Evolutionary conservation across 2,329 filamentous ascomycete species (phyloP), one percentile per base, ranked within the genome.

Genomic region (Fusarium sp.): DNA sequence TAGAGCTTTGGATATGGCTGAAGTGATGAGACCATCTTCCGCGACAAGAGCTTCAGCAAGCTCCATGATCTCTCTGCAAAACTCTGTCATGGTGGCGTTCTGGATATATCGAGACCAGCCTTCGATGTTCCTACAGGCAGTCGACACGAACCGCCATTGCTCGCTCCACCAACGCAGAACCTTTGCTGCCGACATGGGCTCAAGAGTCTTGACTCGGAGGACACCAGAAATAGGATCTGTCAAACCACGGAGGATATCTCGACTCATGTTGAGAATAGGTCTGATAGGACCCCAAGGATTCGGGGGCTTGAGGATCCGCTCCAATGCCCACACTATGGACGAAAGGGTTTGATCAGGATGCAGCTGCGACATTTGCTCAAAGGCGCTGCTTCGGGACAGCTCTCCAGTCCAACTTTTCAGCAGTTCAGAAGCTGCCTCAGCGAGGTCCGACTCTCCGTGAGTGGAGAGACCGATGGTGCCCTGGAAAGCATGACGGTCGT

Each of bases 21-120:
- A 93, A 3, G 94, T 90, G 72, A 99, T 91, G 68, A 98, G 89
- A 60, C 91, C 92, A 81, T 97, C 97, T 76, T 98, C 92, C 45
- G 94, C 92, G 79, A 98, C 94, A 2, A 98, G 88, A 38, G 90
- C 89, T 79, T 97, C 94, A 1, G 96, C 95, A 79, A 98, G 94
- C 78, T 98, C 95, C 90, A 99, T 99, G 15, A 94, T 94, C 80
- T 98, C 95, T 74, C 97, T 92, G 80, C 95, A 98, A 79, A 98
- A 98, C 66, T 98, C 92, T 78, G 95, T 92, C 94, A 99, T 95
- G 63, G 90, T 87, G 22, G 87, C 84, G 80, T 95, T 97, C 60
- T 96, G 92, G 68, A 94, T 90, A 5, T 89, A 89, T 15, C 90
- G 86, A 73, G 94, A 95, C 97, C 97, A 99, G 12, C 86, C 85